Evolutionary conservation across 306 rosid species (phyloP), one percentile per base, ranked within the genome.

Genomic region (Parietaria judaica): DNA sequence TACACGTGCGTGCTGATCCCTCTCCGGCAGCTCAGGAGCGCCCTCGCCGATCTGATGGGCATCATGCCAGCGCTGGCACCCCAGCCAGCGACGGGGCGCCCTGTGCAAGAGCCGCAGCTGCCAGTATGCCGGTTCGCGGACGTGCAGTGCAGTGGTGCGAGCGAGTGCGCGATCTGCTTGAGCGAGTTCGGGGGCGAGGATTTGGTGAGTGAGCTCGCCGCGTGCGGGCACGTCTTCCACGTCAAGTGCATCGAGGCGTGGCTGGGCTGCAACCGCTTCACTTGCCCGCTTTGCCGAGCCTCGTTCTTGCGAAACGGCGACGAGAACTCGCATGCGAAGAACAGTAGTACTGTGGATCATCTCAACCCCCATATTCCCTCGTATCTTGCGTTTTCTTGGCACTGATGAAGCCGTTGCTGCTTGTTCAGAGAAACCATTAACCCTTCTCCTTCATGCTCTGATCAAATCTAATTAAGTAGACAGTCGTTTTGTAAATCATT

Each of bases 241-340:
- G 6, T 74, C 23, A 82, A 58, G 14, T 90, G 97, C 72, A 87
- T 90, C 66, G 77, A 90, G 7, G 83, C 74, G 69, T 90, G 94
- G 97, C 64, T 84, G 0, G 67, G 66, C 0, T 54, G 72, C 45
- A 34, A 54, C 47, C 73, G 83, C 57, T 90, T 87, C 73, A 84
- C 94, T 56, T 87, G 97, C 51, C 97, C 97, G 49, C 86, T 90
- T 31, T 87, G 97, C 76, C 77, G 97, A 60, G 84, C 90, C 0
- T 66, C 68, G 41, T 39, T 82, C 48, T 75, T 86, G 44, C 43
- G 34, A 11, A 37, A 11, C 15, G 14, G 34, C 10, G 46, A 67
- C 10, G 47, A 68, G 8, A 23, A 44, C 36, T 54, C 49, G 63
- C 80, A 61, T 65, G 68, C 50, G 39, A 67, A 73, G 14, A 36